Conservation (phyloP, 2,329 filamentous ascomycete species). For the Phialophora verrucosa region DNA sequence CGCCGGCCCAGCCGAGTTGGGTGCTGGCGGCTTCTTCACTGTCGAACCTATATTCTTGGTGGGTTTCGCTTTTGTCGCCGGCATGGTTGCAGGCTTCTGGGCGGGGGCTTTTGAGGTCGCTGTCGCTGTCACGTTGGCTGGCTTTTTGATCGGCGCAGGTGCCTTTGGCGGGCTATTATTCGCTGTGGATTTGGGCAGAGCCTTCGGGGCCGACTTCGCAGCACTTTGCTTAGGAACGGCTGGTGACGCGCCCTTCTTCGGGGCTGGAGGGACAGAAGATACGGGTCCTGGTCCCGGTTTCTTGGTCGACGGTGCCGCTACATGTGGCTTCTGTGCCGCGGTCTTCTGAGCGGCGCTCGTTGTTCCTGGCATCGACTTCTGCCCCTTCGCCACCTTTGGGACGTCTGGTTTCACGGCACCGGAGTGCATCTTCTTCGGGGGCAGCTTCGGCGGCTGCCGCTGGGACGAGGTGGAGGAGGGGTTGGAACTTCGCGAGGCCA, state of each 20-base stretch:
- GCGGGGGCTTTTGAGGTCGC: neutral
- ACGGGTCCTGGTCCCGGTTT: neutral
- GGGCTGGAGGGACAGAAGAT: no score
- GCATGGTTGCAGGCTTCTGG: neutral
- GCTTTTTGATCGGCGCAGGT: neutral
- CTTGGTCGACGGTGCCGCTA: neutral
- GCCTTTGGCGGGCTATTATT: neutral
- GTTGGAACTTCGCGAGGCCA: slow-evolving; percentile 26
- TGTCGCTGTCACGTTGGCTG: neutral
- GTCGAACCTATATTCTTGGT: neutral
- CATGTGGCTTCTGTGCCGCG: neutral
- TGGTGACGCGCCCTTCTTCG: neutral
- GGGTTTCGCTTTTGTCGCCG: neutral
- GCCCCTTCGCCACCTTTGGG: neutral
- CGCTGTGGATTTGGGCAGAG: neutral
- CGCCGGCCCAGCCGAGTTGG: slow-evolving; percentile 5
- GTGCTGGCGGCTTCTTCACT: neutral
- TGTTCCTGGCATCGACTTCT: neutral
- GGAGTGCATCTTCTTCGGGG: neutral
- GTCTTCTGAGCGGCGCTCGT: neutral
- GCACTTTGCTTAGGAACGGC: neutral
- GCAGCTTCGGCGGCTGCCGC: neutral
- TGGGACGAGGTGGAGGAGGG: neutral
- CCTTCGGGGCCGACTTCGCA: neutral
- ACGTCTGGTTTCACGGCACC: neutral